Evolutionary conservation across 148 eudicot species (phyloP).

Genomic region (Polygonum maritimum): DNA sequence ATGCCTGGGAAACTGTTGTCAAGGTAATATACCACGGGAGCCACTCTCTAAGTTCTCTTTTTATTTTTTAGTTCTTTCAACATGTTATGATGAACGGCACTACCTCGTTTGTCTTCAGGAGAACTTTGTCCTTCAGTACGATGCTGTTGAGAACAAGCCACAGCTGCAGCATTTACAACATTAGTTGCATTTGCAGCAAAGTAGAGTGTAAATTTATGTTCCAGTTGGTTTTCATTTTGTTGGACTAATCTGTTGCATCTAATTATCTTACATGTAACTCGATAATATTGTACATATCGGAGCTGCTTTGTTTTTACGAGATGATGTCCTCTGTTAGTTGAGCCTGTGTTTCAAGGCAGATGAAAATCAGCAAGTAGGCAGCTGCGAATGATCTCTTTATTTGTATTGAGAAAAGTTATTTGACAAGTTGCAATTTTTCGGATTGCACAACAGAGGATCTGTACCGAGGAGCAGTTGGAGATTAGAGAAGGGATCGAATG

Average conservation of each 20-base stretch:
- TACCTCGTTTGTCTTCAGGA: slow-evolving; percentile 42
- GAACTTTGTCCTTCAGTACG: slow-evolving; percentile 67
- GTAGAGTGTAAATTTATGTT: slow-evolving; percentile 18
- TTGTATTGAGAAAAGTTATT: not conserved
- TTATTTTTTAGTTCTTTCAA: not conserved
- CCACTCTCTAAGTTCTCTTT: not conserved
- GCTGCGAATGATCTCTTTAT: not conserved
- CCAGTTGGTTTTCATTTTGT: not conserved
- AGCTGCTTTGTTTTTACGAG: not conserved
- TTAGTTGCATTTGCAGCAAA: not conserved
- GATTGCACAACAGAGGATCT: too few relatives aligned
- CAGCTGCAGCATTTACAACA: slow-evolving; percentile 55
- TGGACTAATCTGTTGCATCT: not conserved
- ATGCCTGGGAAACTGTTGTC: slow-evolving; percentile 69
- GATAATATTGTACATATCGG: not conserved
- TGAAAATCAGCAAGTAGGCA: not conserved
- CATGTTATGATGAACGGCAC: not conserved
- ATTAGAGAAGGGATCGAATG: too few relatives aligned
- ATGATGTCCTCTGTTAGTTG: not conserved
- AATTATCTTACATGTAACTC: not conserved
- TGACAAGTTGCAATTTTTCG: too few relatives aligned
- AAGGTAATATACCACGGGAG: slow-evolving; percentile 37
- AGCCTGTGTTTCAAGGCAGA: not conserved
- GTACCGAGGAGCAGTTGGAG: too few relatives aligned
- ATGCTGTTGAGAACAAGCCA: slow-evolving; percentile 73